Evolutionary conservation across 257 asterid genomes (phyloP), one percentile per base, ranked within the genome.

Genomic region (Haberlea rhodopensis): DNA sequence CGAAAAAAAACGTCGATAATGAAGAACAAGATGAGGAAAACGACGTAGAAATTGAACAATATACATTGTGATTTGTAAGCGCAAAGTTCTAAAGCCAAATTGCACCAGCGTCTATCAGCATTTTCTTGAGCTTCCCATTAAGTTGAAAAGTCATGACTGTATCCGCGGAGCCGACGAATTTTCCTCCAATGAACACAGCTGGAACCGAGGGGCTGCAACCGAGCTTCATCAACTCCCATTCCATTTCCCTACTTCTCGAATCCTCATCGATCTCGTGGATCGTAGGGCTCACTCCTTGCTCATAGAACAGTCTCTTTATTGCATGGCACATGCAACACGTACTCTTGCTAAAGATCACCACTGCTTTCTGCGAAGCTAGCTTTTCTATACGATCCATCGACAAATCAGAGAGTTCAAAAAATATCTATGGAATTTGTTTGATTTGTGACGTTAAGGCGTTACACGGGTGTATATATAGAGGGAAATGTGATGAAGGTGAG

Each of bases 31-130:
- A 34, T 15, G 13, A 34, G 15, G 43, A 34, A 34, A 1, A 34
- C 16, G 0, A 10, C 45, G 9, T 9, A 0, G 2, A 34, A 34
- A 32, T n/a, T n/a, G n/a, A n/a, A n/a, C n/a, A n/a, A n/a, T n/a
- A n/a, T n/a, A n/a, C 13, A 32, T 32, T 34, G 45, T 34, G 45
- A 34, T 34, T 2, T 1, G 1, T 32, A 28, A 2, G 4, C 4
- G 6, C 6, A 3, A 8, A 53, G 2, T 13, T 56, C 78, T 75
- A 85, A 22, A 89, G 95, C 96, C 96, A 89, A 7, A 89, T 53
- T 29, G 96, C 96, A 18, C 95, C 95, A 51, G 92, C 95, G 43
- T 86, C 95, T 46, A 72, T 89, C 57, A 89, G 89, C 96, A 84
- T 78, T 76, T 71, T 78, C 68, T 81, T 89, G 24, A 89, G 86